These are phyloP conservation scores for Cucurbita maxima DNA, from an alignment of 306 rosid species.

Conservation along the genomic window DNA sequence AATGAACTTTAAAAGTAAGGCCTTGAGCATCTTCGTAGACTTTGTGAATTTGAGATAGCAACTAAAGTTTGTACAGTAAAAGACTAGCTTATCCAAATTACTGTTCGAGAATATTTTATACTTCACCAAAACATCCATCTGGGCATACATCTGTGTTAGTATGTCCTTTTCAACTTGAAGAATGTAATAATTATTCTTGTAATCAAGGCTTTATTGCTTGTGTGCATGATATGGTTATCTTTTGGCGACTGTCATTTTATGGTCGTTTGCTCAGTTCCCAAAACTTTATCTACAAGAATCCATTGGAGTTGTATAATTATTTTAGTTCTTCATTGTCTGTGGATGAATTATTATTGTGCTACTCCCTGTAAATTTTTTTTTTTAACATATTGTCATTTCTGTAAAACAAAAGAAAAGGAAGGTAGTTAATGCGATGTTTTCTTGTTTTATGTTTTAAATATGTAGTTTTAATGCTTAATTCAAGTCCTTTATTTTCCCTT, in stretches of 20 bases:
- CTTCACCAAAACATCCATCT: not conserved
- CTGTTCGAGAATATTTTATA: slow-evolving; percentile 1
- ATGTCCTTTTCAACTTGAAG: not conserved
- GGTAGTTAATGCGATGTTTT: not conserved
- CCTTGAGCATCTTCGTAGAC: not conserved
- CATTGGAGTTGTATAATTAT: not conserved
- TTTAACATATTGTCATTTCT: not conserved
- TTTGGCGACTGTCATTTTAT: not conserved
- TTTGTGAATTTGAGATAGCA: not conserved
- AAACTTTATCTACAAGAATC: not conserved
- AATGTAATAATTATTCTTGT: not conserved
- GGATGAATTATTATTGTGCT: not conserved
- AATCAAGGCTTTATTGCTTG: not conserved
- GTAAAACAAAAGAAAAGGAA: not conserved
- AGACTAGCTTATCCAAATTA: not conserved
- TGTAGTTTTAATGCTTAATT: not conserved
- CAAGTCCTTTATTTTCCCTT: not conserved
- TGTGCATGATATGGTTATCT: not conserved
- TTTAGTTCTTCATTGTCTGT: not conserved
- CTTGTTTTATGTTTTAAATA: not conserved
- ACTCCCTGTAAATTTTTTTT: not conserved
- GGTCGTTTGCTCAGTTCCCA: not conserved
- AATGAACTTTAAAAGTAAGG: not conserved
- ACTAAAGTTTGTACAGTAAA: not conserved
- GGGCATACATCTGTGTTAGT: not conserved